A percentile compares a stretch with the other conserved stretches of the same genome.
Evolutionary conservation across 495 filamentous ascomycete genomes (phyloP).

Genomic region (Apodospora peruviana): DNA sequence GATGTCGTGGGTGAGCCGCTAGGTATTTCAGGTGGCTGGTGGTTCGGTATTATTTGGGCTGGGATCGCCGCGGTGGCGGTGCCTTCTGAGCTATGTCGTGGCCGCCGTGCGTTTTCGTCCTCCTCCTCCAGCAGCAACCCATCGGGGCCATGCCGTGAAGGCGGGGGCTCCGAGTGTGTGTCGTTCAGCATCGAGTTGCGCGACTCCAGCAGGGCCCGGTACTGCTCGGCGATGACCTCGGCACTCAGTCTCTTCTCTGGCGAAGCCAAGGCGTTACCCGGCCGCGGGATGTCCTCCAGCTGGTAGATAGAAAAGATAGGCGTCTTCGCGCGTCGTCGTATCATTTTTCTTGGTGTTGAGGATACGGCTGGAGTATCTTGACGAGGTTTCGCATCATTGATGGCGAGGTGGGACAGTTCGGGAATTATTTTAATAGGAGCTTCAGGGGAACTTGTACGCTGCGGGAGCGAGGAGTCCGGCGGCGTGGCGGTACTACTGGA

Average conservation of each 20-base stretch:
- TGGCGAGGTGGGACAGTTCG: conserved; percentile 33
- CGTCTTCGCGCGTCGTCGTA: conserved; percentile 39
- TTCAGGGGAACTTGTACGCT: not conserved
- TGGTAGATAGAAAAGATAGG: conserved; percentile 38
- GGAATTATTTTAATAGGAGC: conserved; percentile 26
- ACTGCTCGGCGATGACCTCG: conserved; percentile 39
- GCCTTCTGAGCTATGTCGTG: too few species aligned
- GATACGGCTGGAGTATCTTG: conserved; percentile 14
- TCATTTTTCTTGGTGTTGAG: conserved; percentile 9
- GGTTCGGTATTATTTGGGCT: conserved; percentile 8
- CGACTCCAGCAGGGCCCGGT: conserved; percentile 34
- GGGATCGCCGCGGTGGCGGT: too few species aligned
- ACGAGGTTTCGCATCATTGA: conserved; percentile 14
- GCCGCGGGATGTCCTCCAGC: conserved; percentile 25
- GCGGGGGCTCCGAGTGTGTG: conserved; percentile 16
- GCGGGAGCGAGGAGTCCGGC: not conserved
- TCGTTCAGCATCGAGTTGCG: conserved; percentile 18
- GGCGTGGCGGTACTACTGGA: not conserved
- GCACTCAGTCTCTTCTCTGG: not conserved
- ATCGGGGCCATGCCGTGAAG: conserved; percentile 6
- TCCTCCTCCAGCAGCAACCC: not conserved
- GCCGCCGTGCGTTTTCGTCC: not conserved
- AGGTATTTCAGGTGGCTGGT: not conserved
- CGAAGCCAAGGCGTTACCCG: conserved; percentile 15
- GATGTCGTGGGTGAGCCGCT: conserved; percentile 26